Conservation (phyloP, 2,329 filamentous ascomycete species). For the Hypoxylon sp. region DNA sequence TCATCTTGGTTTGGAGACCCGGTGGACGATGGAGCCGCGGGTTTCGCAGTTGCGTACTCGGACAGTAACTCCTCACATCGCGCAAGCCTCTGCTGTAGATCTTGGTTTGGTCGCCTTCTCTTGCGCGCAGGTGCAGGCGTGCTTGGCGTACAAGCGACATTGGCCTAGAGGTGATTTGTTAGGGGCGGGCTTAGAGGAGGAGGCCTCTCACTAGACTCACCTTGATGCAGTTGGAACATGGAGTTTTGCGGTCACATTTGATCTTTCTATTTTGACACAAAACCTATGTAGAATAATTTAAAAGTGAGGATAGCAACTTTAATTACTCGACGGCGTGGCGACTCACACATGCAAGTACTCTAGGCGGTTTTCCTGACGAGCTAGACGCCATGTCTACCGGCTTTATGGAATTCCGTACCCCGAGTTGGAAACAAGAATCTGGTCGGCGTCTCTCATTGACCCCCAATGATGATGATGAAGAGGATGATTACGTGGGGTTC, state of each 20-base stretch:
- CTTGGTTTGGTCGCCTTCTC: slow-evolving; percentile 71
- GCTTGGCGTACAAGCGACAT: slow-evolving; percentile 71
- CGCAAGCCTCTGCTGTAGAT: slow-evolving; percentile 72
- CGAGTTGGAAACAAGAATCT: slow-evolving; percentile 25
- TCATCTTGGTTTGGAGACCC: slow-evolving; percentile 53
- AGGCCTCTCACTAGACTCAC: slow-evolving; percentile 54
- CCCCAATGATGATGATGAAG: slow-evolving; percentile 12
- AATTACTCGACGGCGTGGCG: slow-evolving; percentile 12
- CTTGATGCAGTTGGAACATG: slow-evolving; percentile 73
- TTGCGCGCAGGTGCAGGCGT: slow-evolving; percentile 73
- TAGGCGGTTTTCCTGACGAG: slow-evolving; percentile 49
- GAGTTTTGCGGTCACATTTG: slow-evolving; percentile 72
- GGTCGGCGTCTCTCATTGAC: slow-evolving; percentile 28
- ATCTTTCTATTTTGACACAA: slow-evolving; percentile 74
- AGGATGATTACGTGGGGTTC: background rate
- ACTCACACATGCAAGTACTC: slow-evolving; percentile 51
- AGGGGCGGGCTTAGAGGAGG: slow-evolving; percentile 6
- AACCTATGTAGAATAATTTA: slow-evolving; percentile 62
- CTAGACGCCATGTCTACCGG: slow-evolving; percentile 46
- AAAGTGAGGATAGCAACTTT: slow-evolving; percentile 26
- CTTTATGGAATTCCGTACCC: slow-evolving; percentile 20
- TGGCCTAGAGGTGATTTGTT: slow-evolving; percentile 61
- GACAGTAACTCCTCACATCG: slow-evolving; percentile 72
- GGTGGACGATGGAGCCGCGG: slow-evolving; percentile 44
- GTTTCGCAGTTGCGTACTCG: slow-evolving; percentile 64